Evolutionary conservation across 129 eudicot genomes (phyloP), one percentile per base, ranked within the genome.

Genomic region (Ambrosia artemisiifolia): DNA sequence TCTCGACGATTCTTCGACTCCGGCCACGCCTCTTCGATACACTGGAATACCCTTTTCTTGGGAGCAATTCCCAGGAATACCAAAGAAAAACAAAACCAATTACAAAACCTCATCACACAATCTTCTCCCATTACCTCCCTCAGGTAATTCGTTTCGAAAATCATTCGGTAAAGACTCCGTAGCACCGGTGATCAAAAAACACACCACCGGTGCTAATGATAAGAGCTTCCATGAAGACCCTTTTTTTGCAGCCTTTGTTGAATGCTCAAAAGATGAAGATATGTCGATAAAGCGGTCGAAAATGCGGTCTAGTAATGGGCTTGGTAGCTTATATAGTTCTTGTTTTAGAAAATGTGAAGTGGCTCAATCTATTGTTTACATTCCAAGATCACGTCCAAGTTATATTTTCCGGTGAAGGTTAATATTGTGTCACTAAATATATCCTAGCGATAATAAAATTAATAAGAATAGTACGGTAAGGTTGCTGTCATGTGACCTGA

Each of bases 41-140:
- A 48, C 33, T 67, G 67, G 94, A 14, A 74, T 83, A 50, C 96
- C 96, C 12, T 90, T 90, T 46, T 83, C 95, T 1, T 90, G 96
- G 96, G 96, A 90, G 65, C 62, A 82, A 79, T 63, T 83, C 47
- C 96, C 96, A 43, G 96, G 96, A 42, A 90, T 87, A 6, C 94
- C 96, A 4, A 87, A 87, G 62, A 73, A 63, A 18, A 66, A 66
- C 17, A 7, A 66, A 2, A 65, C 65, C 47, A 44, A 75, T 1
- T 24, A 24, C 40, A 54, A 75, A 11, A 46, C 40, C 24, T 65
- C 78, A 24, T 63, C 56, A 11, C 60, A 35, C 2, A 16, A 1
- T 48, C 82, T 78, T 34, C 91, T 85, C 82, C 88, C 88, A 10
- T 40, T 77, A 24, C 91, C 88, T 4, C 95, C 95, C 1, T 79